Evolutionary conservation across 345 rosid genomes (phyloP).

Genomic region (Arabidopsis thaliana): DNA sequence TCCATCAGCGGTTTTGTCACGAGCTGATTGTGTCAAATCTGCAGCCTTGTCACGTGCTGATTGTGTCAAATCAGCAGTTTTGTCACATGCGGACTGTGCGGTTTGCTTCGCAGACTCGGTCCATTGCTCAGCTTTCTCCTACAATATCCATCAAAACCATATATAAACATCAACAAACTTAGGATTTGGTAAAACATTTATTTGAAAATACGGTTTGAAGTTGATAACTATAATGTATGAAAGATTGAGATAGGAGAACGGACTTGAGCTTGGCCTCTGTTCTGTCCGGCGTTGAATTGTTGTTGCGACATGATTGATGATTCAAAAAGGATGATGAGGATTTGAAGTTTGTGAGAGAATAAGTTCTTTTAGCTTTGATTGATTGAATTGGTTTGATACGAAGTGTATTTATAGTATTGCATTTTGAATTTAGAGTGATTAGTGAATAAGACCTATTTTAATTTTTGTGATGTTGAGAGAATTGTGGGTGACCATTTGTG

Average conservation of each 20-base stretch:
- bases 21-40: conserved; percentile 32
- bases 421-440: neutral
- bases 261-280: conserved; percentile 41
- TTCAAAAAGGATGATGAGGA: neutral
- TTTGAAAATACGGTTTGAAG: neutral
- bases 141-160: conserved; percentile 3
- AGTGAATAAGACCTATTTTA: neutral
- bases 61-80: conserved; percentile 34
- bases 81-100: conserved; percentile 41
- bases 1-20: conserved; percentile 29
- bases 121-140: conserved; percentile 48
- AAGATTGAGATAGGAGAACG: neutral
- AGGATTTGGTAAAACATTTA: neutral
- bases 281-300: conserved; percentile 43
- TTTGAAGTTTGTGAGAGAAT: conserved; percentile 13
- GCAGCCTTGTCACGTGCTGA: conserved; percentile 39
- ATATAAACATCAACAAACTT: conserved; percentile 11
- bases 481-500: conserved; percentile 36
- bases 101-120: conserved; percentile 46
- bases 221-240: neutral
- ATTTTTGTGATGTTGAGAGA: conserved; percentile 39
- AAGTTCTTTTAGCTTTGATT: conserved; percentile 25
- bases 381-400: conserved; percentile 25
- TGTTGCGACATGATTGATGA: conserved; percentile 45
- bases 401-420: conserved; percentile 33